Base-by-base conservation (phyloP, 768 basidiomycete species). In the Tricholomella constricta region DNA sequence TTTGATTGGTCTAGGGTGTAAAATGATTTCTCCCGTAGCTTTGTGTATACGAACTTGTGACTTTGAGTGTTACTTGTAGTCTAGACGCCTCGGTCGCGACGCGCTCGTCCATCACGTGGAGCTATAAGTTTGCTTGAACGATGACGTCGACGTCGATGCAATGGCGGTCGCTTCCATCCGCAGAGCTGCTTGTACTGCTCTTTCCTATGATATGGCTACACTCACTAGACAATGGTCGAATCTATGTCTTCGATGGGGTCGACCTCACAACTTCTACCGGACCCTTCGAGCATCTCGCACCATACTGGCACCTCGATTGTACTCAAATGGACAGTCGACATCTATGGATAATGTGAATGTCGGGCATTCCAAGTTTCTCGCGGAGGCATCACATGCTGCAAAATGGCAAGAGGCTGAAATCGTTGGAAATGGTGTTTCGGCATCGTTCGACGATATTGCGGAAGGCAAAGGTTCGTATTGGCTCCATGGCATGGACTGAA, bases 351-450 rank as follows among this genome's bases (percentile, higher is more conserved):
- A 72, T 44, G 59, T 69, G 19, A 72, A 77, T 37, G 71, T 77
- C 15, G 58, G 60, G 12, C 78, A 80, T 51, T 70, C 78, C 0
- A 62, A 67, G 11, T 79, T 78, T 52, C 66, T 80, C 1, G 70
- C 78, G n/a, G 73, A 77, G 43, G 74, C 75, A 3, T 56, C 72
- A 6, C 48, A 68, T 6, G 60, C 60, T 19, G 51, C 64, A 12
- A 66, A 67, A 38, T 80, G 77, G 77, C 60, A 59, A n/a, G 51
- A 57, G 36, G 37, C 6, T 11, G 29, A 29, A 51, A 51, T 36
- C 7, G 60, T 52, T 1, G 57, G 44, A 7, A 57, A 55, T 35
- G 45, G 54, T 11, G 52, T 55, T 3, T 54, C 56, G 27, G 62
- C 65, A 42, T 69, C 69, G 27, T 52, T 70, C 2, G 62, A 70